Conservation (phyloP, 2,329 filamentous ascomycete species). For the Dactylellina cionopaga region DNA sequence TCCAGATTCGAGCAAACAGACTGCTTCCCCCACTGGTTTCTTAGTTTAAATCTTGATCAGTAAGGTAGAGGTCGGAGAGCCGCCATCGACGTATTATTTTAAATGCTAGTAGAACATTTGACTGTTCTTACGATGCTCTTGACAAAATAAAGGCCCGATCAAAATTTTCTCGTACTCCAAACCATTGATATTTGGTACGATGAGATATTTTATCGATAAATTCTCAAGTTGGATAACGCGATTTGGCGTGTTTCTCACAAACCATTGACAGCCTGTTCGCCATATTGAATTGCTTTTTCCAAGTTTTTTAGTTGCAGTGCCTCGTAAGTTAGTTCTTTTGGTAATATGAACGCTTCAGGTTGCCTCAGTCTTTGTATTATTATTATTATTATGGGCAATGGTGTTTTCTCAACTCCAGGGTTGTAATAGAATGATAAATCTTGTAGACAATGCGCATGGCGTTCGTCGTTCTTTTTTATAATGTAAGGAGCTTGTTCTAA, state of each 20-base stretch:
- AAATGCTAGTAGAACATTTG: too few species aligned
- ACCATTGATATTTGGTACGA: slow-evolving; percentile 1
- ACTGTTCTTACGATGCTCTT: too few species aligned
- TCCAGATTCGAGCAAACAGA: neutral
- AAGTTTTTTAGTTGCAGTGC: neutral
- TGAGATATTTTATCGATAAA: neutral
- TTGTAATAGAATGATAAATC: neutral
- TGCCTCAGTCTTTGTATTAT: too few species aligned
- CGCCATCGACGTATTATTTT: too few species aligned
- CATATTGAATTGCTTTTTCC: neutral
- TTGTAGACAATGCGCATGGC: neutral
- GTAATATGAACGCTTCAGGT: too few species aligned
- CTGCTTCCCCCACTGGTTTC: neutral
- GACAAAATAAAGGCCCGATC: too few species aligned
- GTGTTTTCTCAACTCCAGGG: neutral
- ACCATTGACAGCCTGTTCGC: neutral
- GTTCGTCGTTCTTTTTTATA: neutral
- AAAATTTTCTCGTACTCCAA: too few species aligned
- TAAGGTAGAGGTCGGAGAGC: too few species aligned
- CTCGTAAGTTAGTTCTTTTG: too few species aligned
- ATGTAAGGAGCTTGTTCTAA: neutral
- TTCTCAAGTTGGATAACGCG: neutral
- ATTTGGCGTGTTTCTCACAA: too few species aligned
- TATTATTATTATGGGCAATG: neutral
- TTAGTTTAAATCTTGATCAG: neutral